A percentile compares a stretch with the other conserved stretches of the same genome.
These are phyloP conservation scores for Ettlia oleoabundans DNA, from an alignment of 139 green algal genomes.

Conservation along the genomic window DNA sequence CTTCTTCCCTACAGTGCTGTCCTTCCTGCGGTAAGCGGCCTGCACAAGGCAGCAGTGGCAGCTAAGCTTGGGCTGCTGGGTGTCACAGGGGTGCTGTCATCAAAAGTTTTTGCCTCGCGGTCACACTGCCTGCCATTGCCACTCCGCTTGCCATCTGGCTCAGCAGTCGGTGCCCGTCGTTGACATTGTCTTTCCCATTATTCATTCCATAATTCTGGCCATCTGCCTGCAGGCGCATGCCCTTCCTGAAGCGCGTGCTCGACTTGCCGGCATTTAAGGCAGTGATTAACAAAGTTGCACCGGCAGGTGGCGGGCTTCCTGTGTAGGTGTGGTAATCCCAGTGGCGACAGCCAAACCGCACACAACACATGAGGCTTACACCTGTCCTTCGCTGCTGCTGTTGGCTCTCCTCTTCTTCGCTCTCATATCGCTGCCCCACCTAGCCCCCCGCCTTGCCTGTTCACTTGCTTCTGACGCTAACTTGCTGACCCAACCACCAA, in stretches of 20 bases:
- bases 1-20: constrained; percentile 93
- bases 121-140: not conserved
- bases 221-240: constrained; percentile 53
- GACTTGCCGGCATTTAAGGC: constrained; percentile 83
- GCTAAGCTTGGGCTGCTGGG: no score
- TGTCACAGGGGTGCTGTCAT: no score
- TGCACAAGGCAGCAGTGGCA: not conserved
- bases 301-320: constrained; percentile 33
- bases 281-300: constrained; percentile 74
- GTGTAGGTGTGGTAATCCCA: no score
- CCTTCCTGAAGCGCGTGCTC: constrained; percentile 77
- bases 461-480: no score
- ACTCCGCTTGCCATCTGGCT: no score
- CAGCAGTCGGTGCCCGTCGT: no score
- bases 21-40: constrained; percentile 72
- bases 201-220: no score
- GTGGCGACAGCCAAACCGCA: no score
- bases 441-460: no score
- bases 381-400: not conserved
- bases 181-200: no score
- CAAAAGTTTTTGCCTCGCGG: not conserved
- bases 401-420: not conserved
- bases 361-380: not conserved
- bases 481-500: not conserved
- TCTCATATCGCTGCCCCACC: no score